A percentile compares a stretch with the other conserved stretches of the same genome.
Conservation (phyloP, 306 rosid genomes). For the Prinsepia uniflora region DNA sequence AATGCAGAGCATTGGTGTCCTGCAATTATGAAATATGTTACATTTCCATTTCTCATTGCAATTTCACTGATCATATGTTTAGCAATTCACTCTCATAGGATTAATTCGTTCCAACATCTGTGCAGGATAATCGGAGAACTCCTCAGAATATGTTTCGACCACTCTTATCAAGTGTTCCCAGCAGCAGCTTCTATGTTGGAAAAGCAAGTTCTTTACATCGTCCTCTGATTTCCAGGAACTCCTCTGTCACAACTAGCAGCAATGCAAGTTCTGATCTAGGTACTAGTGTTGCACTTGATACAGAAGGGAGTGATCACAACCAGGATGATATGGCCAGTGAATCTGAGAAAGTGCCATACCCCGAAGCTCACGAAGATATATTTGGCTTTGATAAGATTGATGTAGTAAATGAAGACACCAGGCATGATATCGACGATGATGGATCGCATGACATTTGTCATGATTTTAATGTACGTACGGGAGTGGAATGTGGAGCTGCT, state of each 20-base stretch:
- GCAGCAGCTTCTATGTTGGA: slow-evolving; percentile 66
- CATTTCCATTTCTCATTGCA: slow-evolving; percentile 1
- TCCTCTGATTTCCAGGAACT: slow-evolving; percentile 72
- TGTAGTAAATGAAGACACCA: slow-evolving; percentile 37
- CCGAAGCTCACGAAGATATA: slow-evolving; percentile 60
- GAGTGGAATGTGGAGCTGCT: slow-evolving; percentile 26
- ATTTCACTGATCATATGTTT: slow-evolving; percentile 2
- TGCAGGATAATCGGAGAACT: slow-evolving; percentile 70
- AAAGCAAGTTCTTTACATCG: slow-evolving; percentile 57
- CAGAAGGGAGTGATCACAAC: slow-evolving; percentile 60
- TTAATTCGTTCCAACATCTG: slow-evolving; percentile 14
- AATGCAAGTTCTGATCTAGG: slow-evolving; percentile 68
- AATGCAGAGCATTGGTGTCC: not conserved
- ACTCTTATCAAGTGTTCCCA: slow-evolving; percentile 84
- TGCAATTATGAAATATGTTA: not conserved
- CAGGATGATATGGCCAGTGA: slow-evolving; percentile 58
- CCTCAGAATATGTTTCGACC: slow-evolving; percentile 92
- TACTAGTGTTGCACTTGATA: slow-evolving; percentile 45
- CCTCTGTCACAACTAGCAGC: slow-evolving; percentile 72
- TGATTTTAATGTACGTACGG: slow-evolving; percentile 30
- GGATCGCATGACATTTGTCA: slow-evolving; percentile 32
- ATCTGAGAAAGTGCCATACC: slow-evolving; percentile 44
- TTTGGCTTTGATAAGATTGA: slow-evolving; percentile 73
- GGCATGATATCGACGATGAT: slow-evolving; percentile 28
- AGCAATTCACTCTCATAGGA: slow-evolving; percentile 18